These are phyloP conservation scores for Dothideomycetes sp. DNA, from an alignment of 2,329 filamentous ascomycete genomes.

Conservation along the genomic window DNA sequence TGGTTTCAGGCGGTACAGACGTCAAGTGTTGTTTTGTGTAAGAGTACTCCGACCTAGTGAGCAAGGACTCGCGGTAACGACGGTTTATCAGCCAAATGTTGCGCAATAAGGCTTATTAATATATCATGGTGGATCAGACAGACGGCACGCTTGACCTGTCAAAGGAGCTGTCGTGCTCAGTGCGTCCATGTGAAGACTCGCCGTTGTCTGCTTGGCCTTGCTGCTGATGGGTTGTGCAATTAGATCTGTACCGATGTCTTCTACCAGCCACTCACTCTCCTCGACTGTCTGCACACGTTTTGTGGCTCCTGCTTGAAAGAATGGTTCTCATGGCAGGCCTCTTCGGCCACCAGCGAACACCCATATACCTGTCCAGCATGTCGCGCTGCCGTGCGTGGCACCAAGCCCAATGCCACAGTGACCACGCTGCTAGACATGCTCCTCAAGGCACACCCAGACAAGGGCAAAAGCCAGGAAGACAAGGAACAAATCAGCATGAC, in stretches of 20 bases:
- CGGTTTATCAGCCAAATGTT: neutral
- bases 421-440: slow-evolving; percentile 86
- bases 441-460: slow-evolving; percentile 65
- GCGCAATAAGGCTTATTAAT: neutral
- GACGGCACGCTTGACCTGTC: slow-evolving; percentile 57
- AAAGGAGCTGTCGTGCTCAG: slow-evolving; percentile 89
- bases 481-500: slow-evolving; percentile 63
- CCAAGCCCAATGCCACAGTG: slow-evolving; percentile 81
- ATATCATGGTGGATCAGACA: slow-evolving; percentile 3
- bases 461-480: slow-evolving; percentile 58
- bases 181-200: slow-evolving; percentile 45
- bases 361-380: slow-evolving; percentile 88
- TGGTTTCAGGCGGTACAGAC: too few species aligned
- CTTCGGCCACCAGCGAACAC: slow-evolving; percentile 41
- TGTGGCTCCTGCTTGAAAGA: slow-evolving; percentile 92
- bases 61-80: neutral
- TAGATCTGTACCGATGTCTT: slow-evolving; percentile 85
- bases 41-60: too few species aligned
- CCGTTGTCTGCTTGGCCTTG: neutral
- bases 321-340: slow-evolving; percentile 80
- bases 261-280: slow-evolving; percentile 27
- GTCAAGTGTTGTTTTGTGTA: too few species aligned
- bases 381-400: slow-evolving; percentile 74
- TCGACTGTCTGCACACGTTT: slow-evolving; percentile 52
- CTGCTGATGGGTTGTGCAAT: neutral